Evolutionary conservation across 768 basidiomycete species (phyloP).

Genomic region (Lactarius hengduanensis): DNA sequence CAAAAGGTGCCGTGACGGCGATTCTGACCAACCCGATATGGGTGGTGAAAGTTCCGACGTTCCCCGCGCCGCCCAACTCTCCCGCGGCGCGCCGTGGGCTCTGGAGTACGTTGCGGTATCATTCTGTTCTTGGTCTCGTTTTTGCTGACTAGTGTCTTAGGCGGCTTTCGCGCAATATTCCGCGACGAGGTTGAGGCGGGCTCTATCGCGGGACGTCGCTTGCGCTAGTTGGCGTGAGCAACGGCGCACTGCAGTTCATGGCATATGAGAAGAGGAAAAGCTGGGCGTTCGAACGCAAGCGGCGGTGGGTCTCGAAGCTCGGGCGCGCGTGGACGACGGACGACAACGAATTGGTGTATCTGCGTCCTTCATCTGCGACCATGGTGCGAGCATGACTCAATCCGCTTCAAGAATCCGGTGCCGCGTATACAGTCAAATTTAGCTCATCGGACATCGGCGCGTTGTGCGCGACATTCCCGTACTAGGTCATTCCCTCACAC

Average conservation of each 20-base stretch:
- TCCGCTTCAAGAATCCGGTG: too few species aligned
- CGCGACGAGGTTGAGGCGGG: constrained; percentile 68
- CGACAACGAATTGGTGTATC: constrained; percentile 80
- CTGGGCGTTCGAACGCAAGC: constrained; percentile 81
- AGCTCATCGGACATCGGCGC: constrained; percentile 76
- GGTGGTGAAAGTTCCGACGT: constrained; percentile 98
- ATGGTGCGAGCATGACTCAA: too few species aligned
- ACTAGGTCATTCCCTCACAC: constrained; percentile 93
- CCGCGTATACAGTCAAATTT: too few species aligned
- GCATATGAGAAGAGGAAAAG: constrained; percentile 94
- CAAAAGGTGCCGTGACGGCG: constrained; percentile 94
- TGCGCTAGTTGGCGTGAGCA: constrained; percentile 89
- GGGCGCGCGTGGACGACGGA: constrained; percentile 69
- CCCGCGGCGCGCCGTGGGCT: constrained; percentile 76
- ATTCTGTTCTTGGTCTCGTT: background rate
- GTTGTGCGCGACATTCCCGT: constrained; percentile 75
- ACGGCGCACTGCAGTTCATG: constrained; percentile 95
- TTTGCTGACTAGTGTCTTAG: constrained; percentile 35
- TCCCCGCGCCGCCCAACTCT: constrained; percentile 68
- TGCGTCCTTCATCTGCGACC: too few species aligned
- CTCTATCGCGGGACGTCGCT: constrained; percentile 86
- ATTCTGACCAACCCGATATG: constrained; percentile 96
- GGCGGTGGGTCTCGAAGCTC: constrained; percentile 54
- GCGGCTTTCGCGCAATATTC: constrained; percentile 72
- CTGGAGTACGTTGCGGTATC: constrained; percentile 30